Evolutionary conservation across 2,329 filamentous ascomycete species (phyloP), one percentile per base, ranked within the genome.

Genomic region (Claviceps citrina): DNA sequence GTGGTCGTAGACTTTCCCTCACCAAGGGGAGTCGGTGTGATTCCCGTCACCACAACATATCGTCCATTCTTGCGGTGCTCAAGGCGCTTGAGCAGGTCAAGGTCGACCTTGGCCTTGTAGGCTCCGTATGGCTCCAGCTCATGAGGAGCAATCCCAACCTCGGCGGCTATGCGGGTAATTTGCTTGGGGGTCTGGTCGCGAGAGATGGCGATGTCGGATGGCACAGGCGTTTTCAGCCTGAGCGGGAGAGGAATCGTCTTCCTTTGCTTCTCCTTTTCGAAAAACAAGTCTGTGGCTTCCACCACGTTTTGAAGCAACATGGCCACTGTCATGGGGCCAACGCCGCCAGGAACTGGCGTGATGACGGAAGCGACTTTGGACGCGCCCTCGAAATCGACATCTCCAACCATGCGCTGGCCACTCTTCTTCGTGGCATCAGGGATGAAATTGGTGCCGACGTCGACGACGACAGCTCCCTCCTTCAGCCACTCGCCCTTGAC

Each of bases 1-100:
- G 91, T 98, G 1, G 91, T 98, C 2, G 91, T 98, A 9, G 91
- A 96, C 66, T 98, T 98, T 51, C 91, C 91, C 67, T 98, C 91
- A 13, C 91, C 91, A 6, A 98, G 74, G 19, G 91, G 91, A 7
- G 91, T 98, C 1, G 91, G 91, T 0, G 91, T 98, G 49, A 98
- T 96, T 47, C 91, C 91, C 41, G 86, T 89, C 16, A 98, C 83
- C 27, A 96, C 75, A 48, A 98, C 75, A 57, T 96, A 98, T 46
- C 81, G 80, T 41, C 91, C 91, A 56, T 98, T 81, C 46, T 73
- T 76, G 48, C 91, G 84, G 60, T 98, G 87, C 41, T 81, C 75
- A 6, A 98, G 73, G 46, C 91, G 78, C 59, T 89, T 79, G 42
- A 96, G 66, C 38, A 95, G 65, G 44, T 71, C 71, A 4, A 96